Evolutionary conservation across 106 monocot genomes (phyloP).

Genomic region (Ottelia alismoides): DNA sequence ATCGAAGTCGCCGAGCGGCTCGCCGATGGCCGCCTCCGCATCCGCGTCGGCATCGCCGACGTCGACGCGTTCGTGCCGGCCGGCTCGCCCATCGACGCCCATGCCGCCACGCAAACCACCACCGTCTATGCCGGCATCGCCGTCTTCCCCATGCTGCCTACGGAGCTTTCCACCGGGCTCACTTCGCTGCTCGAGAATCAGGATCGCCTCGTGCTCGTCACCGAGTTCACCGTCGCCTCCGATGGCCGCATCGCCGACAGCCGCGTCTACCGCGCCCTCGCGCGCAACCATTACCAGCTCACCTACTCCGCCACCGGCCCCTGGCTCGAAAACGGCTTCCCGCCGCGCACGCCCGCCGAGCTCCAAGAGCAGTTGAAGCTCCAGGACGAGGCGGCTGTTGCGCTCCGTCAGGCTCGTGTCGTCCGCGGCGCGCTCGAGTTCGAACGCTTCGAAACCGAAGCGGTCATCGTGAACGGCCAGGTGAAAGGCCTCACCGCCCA

Average conservation of each 20-base stretch:
- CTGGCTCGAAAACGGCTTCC: background rate
- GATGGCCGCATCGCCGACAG: background rate
- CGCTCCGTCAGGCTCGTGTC: background rate
- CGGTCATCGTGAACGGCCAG: background rate
- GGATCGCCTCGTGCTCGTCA: background rate
- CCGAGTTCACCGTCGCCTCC: background rate
- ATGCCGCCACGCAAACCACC: background rate
- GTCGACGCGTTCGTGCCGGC: background rate
- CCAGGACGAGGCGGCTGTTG: background rate
- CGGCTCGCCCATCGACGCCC: background rate
- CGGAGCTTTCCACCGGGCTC: background rate
- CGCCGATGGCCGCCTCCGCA: background rate
- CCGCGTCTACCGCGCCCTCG: background rate
- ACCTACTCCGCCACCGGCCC: background rate
- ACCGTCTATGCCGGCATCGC: background rate
- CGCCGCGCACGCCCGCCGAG: too few species aligned
- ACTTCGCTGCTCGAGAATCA: background rate
- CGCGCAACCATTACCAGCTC: background rate
- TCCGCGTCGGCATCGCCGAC: too few species aligned
- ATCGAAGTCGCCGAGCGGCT: background rate
- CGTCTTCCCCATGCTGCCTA: background rate
- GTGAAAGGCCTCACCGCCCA: background rate
- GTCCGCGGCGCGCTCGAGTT: background rate
- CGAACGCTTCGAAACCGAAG: background rate
- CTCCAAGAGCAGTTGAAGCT: background rate